phyloP scores from a whole-genome alignment of 2,329 filamentous ascomycete genomes.

The Zymoseptoria pseudotritici region DNA sequence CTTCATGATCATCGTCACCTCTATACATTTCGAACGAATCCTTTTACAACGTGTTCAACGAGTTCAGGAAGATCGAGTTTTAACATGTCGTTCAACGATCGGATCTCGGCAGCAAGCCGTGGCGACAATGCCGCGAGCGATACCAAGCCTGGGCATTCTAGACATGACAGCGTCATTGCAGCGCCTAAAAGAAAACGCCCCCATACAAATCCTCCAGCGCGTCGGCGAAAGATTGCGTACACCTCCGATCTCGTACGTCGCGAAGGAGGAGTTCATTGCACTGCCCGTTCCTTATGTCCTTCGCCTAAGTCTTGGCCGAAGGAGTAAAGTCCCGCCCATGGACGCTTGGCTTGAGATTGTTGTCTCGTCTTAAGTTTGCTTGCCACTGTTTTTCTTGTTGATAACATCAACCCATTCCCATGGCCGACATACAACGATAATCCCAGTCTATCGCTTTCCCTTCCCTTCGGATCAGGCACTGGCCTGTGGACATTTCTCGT shows the following conservation, averaged over 20 bases:
- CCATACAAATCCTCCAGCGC: background rate
- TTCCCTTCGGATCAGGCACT: background rate
- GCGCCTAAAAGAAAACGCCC: background rate
- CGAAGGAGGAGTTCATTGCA: background rate
- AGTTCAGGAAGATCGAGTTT: background rate
- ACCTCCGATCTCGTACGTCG: background rate
- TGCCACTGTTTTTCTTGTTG: background rate
- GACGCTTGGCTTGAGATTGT: background rate
- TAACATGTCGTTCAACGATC: background rate
- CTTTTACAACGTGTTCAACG: background rate
- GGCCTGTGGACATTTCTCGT: background rate
- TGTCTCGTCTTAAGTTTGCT: background rate
- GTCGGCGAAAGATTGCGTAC: background rate
- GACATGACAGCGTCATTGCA: background rate
- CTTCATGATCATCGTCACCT: background rate
- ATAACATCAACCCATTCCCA: background rate
- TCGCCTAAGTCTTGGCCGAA: background rate
- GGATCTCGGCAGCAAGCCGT: background rate
- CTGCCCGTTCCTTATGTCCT: background rate
- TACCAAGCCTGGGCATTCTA: background rate
- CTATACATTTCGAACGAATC: background rate
- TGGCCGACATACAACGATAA: background rate
- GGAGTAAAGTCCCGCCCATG: background rate
- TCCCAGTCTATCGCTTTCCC: background rate
- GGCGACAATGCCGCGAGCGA: background rate